These are phyloP conservation scores for Morella rubra DNA, from an alignment of 306 rosid species.

Conservation along the genomic window DNA sequence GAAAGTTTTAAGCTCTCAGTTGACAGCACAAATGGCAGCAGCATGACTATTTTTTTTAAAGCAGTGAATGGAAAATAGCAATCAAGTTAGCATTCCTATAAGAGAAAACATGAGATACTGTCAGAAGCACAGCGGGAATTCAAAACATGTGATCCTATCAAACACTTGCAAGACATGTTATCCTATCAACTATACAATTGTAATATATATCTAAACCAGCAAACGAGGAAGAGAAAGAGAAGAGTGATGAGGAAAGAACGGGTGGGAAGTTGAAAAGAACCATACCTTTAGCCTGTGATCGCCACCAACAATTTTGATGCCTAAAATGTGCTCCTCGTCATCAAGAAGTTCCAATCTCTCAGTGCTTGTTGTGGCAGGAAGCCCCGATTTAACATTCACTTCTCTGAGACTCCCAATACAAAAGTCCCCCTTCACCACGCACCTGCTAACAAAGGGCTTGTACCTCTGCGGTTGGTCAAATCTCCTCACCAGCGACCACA, in stretches of 20 bases:
- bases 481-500: constrained; percentile 96
- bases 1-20: constrained; percentile 1
- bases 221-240: constrained; percentile 7
- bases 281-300: constrained; percentile 86
- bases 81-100: neutral
- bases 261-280: neutral
- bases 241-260: constrained; percentile 3
- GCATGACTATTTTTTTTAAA: neutral
- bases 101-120: neutral
- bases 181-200: neutral
- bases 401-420: constrained; percentile 90
- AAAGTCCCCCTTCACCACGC: constrained; percentile 75
- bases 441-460: constrained; percentile 87
- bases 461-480: constrained; percentile 92
- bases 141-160: too few species aligned
- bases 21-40: constrained; percentile 6
- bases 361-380: constrained; percentile 92
- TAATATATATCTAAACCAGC: neutral
- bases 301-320: constrained; percentile 79
- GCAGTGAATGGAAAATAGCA: neutral
- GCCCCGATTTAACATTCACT: constrained; percentile 93
- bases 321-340: constrained; percentile 85
- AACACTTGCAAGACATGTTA: neutral
- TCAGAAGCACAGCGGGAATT: neutral
- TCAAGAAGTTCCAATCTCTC: constrained; percentile 88